Evolutionary conservation across 169 alveolate species (phyloP), one percentile per base, ranked within the genome.

Genomic region (Amoebophrya sp.): DNA sequence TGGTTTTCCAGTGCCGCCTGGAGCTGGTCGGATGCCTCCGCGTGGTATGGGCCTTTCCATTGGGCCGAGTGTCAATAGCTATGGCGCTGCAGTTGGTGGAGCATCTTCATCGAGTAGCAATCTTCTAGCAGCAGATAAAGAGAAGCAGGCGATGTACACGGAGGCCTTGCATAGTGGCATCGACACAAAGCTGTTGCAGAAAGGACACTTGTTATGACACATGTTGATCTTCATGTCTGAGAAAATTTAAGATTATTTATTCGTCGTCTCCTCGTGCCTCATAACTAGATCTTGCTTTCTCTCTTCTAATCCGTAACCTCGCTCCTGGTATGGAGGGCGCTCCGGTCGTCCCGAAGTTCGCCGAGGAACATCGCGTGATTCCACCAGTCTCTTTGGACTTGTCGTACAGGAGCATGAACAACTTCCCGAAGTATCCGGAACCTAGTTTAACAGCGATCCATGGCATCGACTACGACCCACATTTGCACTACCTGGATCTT

Each of bases 381-480:
- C n/a, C n/a, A n/a, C n/a, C 83, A 36, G 33, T 65, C 36, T 65
- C 83, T 1, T 29, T 36, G 83, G 83, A 65, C 33, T 29, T 65
- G 33, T 29, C 83, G 33, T 65, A 65, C 83, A 29, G 83, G 2
- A 18, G 3, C 2, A 12, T 6, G 33, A 65, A 65, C 83, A 65
- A 65, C 83, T 1, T 36, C 2, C 83, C 83, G 83, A 0, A 6
- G 33, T 26, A 65, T 29, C 83, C 18, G 38, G n/a, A 65, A 29
- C 83, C 83, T 29, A 36, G n/a, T 36, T 36, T 65, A 36, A n/a
- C n/a, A n/a, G 33, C 3, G 2, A 65, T 65, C 83, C 83, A 65
- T 36, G 83, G 83, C 83, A 65, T 65, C 26, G 36, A 65, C 83
- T 65, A 65, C 83, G 83, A 65, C 36, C 83, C 83, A 36, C 26